Percentiles rank a stretch among this genome's conserved stretches.
Conservation (phyloP, 441 rosid species). For the Arabidopsis hybrid region DNA sequence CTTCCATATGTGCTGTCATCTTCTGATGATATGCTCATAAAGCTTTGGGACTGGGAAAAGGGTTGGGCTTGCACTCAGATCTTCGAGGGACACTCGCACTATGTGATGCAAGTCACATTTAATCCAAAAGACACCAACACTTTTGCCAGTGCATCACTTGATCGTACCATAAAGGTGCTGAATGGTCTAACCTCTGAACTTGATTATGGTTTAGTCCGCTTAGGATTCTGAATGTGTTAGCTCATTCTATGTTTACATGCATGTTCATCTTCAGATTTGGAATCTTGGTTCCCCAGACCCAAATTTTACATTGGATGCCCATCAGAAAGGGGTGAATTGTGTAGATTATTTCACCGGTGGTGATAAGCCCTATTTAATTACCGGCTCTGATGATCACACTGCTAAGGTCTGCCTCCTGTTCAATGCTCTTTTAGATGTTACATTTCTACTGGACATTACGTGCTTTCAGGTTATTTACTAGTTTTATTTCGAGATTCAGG, state of each 20-base stretch:
- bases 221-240: constrained; percentile 23
- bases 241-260: constrained; percentile 30
- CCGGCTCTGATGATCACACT: constrained; percentile 97
- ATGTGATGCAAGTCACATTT: constrained; percentile 89
- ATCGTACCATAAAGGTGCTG: constrained; percentile 80
- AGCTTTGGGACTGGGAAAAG: constrained; percentile 98
- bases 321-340: constrained; percentile 95
- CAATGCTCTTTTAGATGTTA: constrained; percentile 12
- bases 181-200: not conserved
- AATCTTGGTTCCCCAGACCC: constrained; percentile 97
- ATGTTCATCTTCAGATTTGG: constrained; percentile 72
- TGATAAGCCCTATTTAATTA: constrained; percentile 88
- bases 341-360: constrained; percentile 94
- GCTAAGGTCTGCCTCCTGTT: constrained; percentile 74
- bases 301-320: constrained; percentile 91
- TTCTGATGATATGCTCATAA: constrained; percentile 89
- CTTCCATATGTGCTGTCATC: constrained; percentile 85
- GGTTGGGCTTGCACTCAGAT: constrained; percentile 85
- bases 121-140: constrained; percentile 75
- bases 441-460: constrained; percentile 11
- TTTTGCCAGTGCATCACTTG: constrained; percentile 96
- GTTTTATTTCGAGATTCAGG: constrained; percentile 49
- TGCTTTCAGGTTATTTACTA: constrained; percentile 32
- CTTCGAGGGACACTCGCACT: constrained; percentile 93
- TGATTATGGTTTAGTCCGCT: constrained; percentile 22